These are phyloP conservation scores for Chenopodium formosanum DNA, from an alignment of 148 eudicot genomes.

Conservation along the genomic window DNA sequence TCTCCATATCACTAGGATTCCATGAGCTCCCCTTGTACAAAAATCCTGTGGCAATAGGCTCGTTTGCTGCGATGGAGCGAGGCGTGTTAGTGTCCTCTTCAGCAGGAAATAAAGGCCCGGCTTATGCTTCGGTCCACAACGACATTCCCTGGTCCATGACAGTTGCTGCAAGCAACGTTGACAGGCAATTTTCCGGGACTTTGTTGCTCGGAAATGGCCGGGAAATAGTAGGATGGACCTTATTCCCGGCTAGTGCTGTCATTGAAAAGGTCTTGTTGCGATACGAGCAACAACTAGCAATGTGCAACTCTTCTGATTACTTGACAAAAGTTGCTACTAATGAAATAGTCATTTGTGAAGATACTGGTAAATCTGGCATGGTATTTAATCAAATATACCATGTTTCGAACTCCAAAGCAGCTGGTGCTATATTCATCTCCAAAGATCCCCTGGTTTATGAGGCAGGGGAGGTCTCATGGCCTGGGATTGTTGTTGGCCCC, in stretches of 20 bases:
- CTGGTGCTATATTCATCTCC: conserved; percentile 34
- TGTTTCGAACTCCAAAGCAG: conserved; percentile 24
- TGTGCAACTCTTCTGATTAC: conserved; percentile 27
- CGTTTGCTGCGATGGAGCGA: conserved; percentile 56
- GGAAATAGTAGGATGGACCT: conserved; percentile 29
- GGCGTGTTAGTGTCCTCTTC: conserved; percentile 60
- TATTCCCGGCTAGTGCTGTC: conserved; percentile 32
- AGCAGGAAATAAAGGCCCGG: conserved; percentile 63
- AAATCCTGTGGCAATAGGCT: conserved; percentile 54
- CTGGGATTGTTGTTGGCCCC: conserved; percentile 26
- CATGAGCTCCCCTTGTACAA: conserved; percentile 33
- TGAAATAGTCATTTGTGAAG: conserved; percentile 32
- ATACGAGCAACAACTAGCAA: conserved; percentile 22
- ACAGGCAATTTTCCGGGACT: conserved; percentile 45
- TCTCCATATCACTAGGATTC: conserved; percentile 53
- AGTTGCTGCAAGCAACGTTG: conserved; percentile 54
- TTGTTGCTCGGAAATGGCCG: conserved; percentile 47
- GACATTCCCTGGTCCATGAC: conserved; percentile 64
- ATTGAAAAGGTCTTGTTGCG: conserved; percentile 16
- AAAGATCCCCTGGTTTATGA: conserved; percentile 13
- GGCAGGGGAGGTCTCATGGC: conserved; percentile 26
- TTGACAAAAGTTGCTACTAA: conserved; percentile 20
- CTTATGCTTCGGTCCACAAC: conserved; percentile 45
- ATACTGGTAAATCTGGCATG: background rate
- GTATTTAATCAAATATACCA: conserved; percentile 21